Conservation (phyloP, 805 yeast species). For the Vanderwaltozyma tropicalis region DNA sequence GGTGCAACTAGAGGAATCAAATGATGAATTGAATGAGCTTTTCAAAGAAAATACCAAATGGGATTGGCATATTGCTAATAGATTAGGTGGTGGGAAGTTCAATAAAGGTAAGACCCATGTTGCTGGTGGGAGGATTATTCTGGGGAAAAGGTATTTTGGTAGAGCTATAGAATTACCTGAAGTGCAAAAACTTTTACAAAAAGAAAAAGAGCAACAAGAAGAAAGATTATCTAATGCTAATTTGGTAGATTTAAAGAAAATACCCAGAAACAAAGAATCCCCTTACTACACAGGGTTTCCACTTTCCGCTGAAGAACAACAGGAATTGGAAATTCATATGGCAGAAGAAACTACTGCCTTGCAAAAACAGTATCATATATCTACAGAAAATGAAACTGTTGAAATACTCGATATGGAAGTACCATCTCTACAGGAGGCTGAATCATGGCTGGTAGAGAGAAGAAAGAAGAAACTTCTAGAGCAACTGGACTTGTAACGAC, state of each 20-base stretch:
- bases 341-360: neutral
- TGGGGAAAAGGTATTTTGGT: conserved; percentile 70
- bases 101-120: too few relatives aligned
- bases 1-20: conserved; percentile 55
- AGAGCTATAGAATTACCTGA: conserved; percentile 75
- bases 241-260: neutral
- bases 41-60: conserved; percentile 61
- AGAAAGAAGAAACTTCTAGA: conserved; percentile 35
- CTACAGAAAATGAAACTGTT: neutral
- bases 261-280: conserved; percentile 5
- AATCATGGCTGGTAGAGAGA: conserved; percentile 36
- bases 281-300: neutral
- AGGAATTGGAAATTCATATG: neutral
- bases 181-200: conserved; percentile 39
- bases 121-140: conserved; percentile 25
- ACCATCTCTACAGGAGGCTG: conserved; percentile 35
- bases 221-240: conserved; percentile 6
- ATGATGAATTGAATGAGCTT: conserved; percentile 60
- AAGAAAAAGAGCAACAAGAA: conserved; percentile 11
- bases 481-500: conserved; percentile 11
- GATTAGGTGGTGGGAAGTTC: conserved; percentile 15
- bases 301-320: neutral
- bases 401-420: conserved; percentile 1
- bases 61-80: conserved; percentile 59
- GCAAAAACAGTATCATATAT: conserved; percentile 15